Evolutionary conservation across 2,329 filamentous ascomycete species (phyloP).

Genomic region (Stagonosporopsis cucurbitacearum): DNA sequence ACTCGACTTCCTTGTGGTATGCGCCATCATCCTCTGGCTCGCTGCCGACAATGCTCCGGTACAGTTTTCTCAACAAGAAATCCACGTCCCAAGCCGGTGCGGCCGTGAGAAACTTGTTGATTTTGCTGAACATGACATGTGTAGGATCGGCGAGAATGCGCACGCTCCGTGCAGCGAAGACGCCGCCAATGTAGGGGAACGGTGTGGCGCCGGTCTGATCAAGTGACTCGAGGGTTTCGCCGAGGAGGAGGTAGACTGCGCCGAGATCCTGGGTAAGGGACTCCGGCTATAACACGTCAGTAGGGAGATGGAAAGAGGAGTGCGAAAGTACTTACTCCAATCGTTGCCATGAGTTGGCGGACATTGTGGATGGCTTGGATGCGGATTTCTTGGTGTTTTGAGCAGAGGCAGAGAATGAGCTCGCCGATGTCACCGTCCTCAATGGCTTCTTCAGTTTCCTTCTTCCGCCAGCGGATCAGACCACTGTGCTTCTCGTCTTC

Average conservation of each 20-base stretch:
- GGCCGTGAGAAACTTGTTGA: constrained; percentile 82
- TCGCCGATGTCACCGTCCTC: constrained; percentile 76
- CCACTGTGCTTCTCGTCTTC: constrained; percentile 55
- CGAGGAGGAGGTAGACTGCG: constrained; percentile 79
- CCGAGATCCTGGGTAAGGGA: constrained; percentile 70
- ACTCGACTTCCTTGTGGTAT: constrained; percentile 71
- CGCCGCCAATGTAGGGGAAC: constrained; percentile 75
- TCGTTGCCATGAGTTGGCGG: constrained; percentile 64
- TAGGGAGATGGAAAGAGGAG: neutral
- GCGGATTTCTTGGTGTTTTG: constrained; percentile 75
- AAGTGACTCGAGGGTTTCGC: constrained; percentile 78
- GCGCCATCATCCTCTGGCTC: constrained; percentile 77
- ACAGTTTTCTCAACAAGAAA: constrained; percentile 64
- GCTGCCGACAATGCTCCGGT: constrained; percentile 75
- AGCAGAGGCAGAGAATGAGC: constrained; percentile 77
- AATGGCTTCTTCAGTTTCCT: constrained; percentile 78
- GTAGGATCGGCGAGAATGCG: constrained; percentile 76
- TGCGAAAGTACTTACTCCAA: constrained; percentile 49
- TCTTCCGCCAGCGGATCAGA: constrained; percentile 71
- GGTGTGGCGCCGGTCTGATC: constrained; percentile 41
- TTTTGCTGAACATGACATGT: constrained; percentile 82
- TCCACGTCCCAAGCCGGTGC: constrained; percentile 74
- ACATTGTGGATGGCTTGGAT: constrained; percentile 77
- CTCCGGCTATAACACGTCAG: constrained; percentile 12
- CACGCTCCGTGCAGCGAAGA: constrained; percentile 75